These are phyloP conservation scores for Fusarium neocosmosporiellum DNA, from an alignment of 2,329 filamentous ascomycete species.

Conservation along the genomic window DNA sequence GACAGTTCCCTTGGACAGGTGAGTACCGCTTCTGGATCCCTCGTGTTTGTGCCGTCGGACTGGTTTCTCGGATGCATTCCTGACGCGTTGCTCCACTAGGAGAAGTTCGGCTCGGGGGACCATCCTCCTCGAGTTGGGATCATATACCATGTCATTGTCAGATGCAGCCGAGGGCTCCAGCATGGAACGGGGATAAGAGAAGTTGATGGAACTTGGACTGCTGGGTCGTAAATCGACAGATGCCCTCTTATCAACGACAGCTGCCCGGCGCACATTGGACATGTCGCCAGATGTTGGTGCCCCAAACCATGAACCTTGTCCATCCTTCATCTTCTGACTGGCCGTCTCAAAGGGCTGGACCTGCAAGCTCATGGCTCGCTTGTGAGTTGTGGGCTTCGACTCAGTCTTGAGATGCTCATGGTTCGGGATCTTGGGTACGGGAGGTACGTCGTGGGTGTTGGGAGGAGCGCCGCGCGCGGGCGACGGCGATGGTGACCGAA, in stretches of 20 bases:
- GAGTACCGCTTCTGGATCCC: constrained; percentile 55
- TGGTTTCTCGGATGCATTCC: constrained; percentile 53
- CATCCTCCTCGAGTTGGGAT: constrained; percentile 74
- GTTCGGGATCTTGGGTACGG: constrained; percentile 79
- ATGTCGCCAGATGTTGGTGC: constrained; percentile 56
- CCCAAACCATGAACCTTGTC: constrained; percentile 62
- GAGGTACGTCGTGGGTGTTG: constrained; percentile 67
- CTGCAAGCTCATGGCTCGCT: constrained; percentile 57
- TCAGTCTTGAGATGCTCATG: constrained; percentile 48
- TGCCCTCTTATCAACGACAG: constrained; percentile 48
- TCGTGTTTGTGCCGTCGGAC: constrained; percentile 55
- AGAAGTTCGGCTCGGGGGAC: constrained; percentile 59
- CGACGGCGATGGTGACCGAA: constrained; percentile 82
- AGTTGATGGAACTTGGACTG: constrained; percentile 66
- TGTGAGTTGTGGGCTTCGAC: constrained; percentile 45
- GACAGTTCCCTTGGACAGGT: constrained; percentile 65
- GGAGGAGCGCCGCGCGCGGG: constrained; percentile 59
- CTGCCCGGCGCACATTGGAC: constrained; percentile 58
- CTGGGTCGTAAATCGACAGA: constrained; percentile 52
- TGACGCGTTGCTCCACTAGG: constrained; percentile 55
- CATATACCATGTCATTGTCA: constrained; percentile 66
- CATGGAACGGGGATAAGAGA: constrained; percentile 65
- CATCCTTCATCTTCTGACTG: constrained; percentile 61
- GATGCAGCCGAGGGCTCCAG: constrained; percentile 50
- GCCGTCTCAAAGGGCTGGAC: constrained; percentile 64